phyloP scores from a whole-genome alignment of 1,139 yeast species.

The Yamadazyma kanchanaburiensis region DNA sequence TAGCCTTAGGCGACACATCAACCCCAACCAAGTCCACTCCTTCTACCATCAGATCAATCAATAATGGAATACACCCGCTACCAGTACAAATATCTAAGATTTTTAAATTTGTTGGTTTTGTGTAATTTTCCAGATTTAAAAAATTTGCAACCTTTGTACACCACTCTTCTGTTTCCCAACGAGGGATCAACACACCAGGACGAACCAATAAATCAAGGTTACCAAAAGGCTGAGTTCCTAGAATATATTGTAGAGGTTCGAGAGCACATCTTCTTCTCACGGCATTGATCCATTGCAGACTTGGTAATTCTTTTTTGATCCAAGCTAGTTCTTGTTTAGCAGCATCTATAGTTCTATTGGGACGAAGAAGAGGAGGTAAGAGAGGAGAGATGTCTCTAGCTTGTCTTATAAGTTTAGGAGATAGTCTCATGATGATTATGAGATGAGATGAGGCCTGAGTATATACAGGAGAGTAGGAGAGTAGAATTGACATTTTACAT shows the following conservation, averaged over 20 bases:
- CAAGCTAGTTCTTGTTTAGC: constrained; percentile 38
- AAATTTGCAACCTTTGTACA: constrained; percentile 24
- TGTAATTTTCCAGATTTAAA: too few species aligned
- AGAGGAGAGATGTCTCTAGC: constrained; percentile 23
- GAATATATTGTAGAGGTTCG: constrained; percentile 77
- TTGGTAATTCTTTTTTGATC: constrained; percentile 40
- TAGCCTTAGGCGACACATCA: constrained; percentile 60
- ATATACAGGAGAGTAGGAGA: background rate
- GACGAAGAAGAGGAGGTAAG: constrained; percentile 31
- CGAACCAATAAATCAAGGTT: constrained; percentile 54
- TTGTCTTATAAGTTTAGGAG: constrained; percentile 23
- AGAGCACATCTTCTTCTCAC: constrained; percentile 37
- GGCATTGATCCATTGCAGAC: constrained; percentile 31
- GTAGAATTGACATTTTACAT: too few species aligned
- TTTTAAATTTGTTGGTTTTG: constrained; percentile 11
- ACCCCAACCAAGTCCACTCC: constrained; percentile 18
- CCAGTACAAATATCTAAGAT: constrained; percentile 85
- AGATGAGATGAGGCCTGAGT: background rate
- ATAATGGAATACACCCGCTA: constrained; percentile 78
- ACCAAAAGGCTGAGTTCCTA: constrained; percentile 89
- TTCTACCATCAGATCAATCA: constrained; percentile 34
- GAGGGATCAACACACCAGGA: constrained; percentile 74
- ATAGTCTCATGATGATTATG: constrained; percentile 18
- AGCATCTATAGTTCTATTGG: constrained; percentile 23
- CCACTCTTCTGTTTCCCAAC: constrained; percentile 99